Evolutionary conservation across 768 basidiomycete genomes (phyloP).

Genomic region (Mycena olivaceomarginata): DNA sequence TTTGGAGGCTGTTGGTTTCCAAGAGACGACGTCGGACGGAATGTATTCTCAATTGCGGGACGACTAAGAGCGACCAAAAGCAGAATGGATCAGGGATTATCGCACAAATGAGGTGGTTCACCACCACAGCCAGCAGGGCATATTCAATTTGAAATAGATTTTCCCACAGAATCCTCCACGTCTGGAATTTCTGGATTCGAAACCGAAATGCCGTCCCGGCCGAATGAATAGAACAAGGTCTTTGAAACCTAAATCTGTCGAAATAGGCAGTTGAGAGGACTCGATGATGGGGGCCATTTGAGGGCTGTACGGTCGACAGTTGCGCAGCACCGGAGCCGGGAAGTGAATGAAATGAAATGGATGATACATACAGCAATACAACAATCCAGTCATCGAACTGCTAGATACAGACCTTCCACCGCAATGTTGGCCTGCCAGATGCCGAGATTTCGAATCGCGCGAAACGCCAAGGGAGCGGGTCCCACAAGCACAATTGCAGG

Average conservation of each 20-base stretch:
- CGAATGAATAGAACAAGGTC: no score
- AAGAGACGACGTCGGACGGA: background rate
- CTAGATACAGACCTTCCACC: constrained; percentile 78
- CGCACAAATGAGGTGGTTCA: background rate
- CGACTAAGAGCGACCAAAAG: no score
- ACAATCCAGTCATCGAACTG: constrained; percentile 56
- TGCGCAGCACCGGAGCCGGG: background rate
- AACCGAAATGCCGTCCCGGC: no score
- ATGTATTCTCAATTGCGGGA: background rate
- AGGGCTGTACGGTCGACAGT: no score
- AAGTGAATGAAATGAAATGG: background rate
- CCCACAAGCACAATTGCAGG: constrained; percentile 75
- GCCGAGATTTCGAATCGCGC: constrained; percentile 80
- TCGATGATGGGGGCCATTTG: no score
- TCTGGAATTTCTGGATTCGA: no score
- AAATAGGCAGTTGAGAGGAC: no score
- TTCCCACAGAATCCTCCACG: no score
- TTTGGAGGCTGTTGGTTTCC: background rate
- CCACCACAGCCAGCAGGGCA: background rate
- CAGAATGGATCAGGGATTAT: background rate
- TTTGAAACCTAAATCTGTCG: no score
- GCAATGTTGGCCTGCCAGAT: constrained; percentile 92
- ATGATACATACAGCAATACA: constrained; percentile 22
- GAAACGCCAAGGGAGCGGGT: constrained; percentile 81
- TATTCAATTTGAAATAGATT: background rate